phyloP scores from a whole-genome alignment of 768 basidiomycete genomes.

The Guyanaporus albipodus region DNA sequence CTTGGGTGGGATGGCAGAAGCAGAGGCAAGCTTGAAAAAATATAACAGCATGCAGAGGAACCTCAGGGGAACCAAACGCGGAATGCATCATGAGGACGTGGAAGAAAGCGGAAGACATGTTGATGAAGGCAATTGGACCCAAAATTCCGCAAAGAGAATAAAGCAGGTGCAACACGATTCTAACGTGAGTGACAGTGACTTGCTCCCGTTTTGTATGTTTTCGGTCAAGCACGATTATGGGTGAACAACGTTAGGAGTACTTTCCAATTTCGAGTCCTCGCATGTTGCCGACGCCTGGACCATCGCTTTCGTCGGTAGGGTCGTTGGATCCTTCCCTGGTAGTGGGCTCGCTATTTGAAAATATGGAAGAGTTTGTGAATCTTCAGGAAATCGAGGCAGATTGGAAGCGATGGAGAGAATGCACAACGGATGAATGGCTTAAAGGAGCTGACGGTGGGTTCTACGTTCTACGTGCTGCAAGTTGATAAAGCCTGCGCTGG shows the following conservation, averaged over 20 bases:
- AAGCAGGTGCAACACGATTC: slow-evolving; percentile 11
- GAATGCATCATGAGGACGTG: slow-evolving; percentile 11
- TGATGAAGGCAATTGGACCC: slow-evolving; percentile 2
- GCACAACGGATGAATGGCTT: slow-evolving; percentile 30
- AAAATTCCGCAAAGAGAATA: slow-evolving; percentile 15
- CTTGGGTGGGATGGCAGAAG: slow-evolving; percentile 8
- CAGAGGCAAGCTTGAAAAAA: slow-evolving; percentile 6
- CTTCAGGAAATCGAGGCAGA: slow-evolving; percentile 19
- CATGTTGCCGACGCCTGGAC: slow-evolving; percentile 14
- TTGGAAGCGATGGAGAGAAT: slow-evolving; percentile 28
- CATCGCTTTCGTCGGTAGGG: not conserved
- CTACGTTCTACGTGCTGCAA: not conserved
- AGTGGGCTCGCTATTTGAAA: slow-evolving; percentile 17
- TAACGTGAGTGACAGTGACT: slow-evolving; percentile 19
- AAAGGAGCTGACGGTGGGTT: slow-evolving; percentile 28
- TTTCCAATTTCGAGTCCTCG: slow-evolving; percentile 21
- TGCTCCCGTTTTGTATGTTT: not conserved
- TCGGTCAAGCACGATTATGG: not conserved
- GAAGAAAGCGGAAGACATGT: slow-evolving; percentile 5
- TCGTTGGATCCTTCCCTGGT: slow-evolving; percentile 5
- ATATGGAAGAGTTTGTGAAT: slow-evolving; percentile 18
- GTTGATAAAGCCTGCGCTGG: slow-evolving; percentile 1
- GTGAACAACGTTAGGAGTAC: slow-evolving; percentile 17
- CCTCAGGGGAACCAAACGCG: slow-evolving; percentile 13
- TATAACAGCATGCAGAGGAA: not conserved